phyloP scores from a whole-genome alignment of 1,284 basidiomycete genomes.

The Xerocomus nothofagi region DNA sequence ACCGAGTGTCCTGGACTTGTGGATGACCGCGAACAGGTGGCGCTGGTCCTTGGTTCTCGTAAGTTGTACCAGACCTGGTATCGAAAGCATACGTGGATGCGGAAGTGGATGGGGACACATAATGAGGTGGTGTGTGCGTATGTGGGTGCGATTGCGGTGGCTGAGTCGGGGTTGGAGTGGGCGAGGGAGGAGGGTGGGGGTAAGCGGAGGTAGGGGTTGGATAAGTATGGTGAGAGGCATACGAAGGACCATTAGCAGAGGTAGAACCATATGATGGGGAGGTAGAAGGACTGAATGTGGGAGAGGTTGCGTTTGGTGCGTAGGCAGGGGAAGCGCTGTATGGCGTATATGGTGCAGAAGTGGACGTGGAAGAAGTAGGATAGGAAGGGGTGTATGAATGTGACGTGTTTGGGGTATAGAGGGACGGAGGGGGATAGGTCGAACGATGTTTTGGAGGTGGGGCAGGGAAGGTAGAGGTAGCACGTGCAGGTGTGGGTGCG shows the following conservation, averaged over 20 bases:
- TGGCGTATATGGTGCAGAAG: constrained; percentile 22
- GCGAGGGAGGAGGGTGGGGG: constrained; percentile 30
- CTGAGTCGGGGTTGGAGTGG: constrained; percentile 32
- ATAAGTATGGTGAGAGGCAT: constrained; percentile 27
- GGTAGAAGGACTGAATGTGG: constrained; percentile 26
- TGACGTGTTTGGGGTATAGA: constrained; percentile 25
- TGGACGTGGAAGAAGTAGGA: constrained; percentile 18
- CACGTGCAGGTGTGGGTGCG: constrained; percentile 20
- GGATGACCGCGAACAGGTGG: constrained; percentile 23
- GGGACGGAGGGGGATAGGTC: constrained; percentile 19
- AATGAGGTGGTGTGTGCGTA: constrained; percentile 24
- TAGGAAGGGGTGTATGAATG: constrained; percentile 18
- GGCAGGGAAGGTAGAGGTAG: constrained; percentile 15
- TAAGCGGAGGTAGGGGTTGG: constrained; percentile 31
- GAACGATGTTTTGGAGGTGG: constrained; percentile 26
- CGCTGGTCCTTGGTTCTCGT: constrained; percentile 17
- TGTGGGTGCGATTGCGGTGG: constrained; percentile 19
- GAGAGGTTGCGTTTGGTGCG: constrained; percentile 23
- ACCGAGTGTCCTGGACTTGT: constrained; percentile 27
- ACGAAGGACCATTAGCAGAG: constrained; percentile 17
- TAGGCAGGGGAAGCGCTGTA: constrained; percentile 27
- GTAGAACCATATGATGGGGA: constrained; percentile 21
- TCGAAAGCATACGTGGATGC: constrained; percentile 26
- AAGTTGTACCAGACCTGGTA: constrained; percentile 18
- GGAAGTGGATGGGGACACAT: constrained; percentile 25